Base-by-base conservation (phyloP, 768 basidiomycete species). In the Tubosaeta sp. region DNA sequence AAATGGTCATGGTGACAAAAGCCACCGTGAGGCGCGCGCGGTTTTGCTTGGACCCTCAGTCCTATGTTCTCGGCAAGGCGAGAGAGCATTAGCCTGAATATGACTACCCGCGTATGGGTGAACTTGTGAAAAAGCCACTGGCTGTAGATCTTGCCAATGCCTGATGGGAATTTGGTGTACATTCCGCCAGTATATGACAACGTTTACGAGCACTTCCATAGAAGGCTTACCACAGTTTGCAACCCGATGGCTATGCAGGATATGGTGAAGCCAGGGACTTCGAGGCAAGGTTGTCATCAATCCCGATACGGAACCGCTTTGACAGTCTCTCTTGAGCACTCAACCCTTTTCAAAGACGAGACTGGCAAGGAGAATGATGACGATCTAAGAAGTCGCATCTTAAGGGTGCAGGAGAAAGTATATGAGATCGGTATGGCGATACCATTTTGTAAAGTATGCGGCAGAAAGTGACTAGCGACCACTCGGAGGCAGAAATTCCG, bases 321-420 rank as follows among this genome's bases (percentile, higher is more conserved):
- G 54, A 52, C 31, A 7, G 1, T 4, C 48, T 62, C 26, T 43
- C 62, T 39, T 14, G 56, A 58, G 16, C 56, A 64, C 45, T 43
- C 60, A 0, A 32, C 19, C 16, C 69, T 72, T 42, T 60, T 72
- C 51, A 69, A 66, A 47, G 22, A 19, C 5, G 51, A 65, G 56
- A 70, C 57, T 32, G 58, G 67, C 5, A 72, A 73, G 41, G 25
- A 59, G 5, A 51, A 65, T 22, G 66, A 67, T 0, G 52, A 66
- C 1, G 49, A 55, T 11, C 58, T 72, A 5, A 65, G 57, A 51
- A 25, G 43, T 14, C 72, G 72, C 47, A 64, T 72, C 22, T 17
- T 73, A 6, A 50, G 48, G 9, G 62, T 72, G 12, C 68, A 70
- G 46, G 46, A 48, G 19, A 62, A 60, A 37, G 70, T 69, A 3